Evolutionary conservation across 805 yeast genomes (phyloP).

Genomic region (Scheffersomyces coipomensis): DNA sequence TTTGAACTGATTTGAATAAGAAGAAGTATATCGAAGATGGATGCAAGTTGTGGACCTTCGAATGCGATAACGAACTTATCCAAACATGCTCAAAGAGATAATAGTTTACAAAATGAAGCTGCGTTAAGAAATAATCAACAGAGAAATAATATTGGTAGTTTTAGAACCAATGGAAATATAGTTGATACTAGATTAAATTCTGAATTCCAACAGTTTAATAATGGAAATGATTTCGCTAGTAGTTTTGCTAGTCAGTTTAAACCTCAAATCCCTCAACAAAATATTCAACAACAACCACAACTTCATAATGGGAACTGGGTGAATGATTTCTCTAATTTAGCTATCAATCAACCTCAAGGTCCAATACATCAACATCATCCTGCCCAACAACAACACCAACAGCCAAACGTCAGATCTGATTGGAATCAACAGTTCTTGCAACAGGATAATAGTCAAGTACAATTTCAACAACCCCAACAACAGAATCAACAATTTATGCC

Average conservation of each 20-base stretch:
- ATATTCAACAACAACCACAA: constrained; percentile 5
- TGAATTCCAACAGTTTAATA: constrained; percentile 36
- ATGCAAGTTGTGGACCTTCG: constrained; percentile 45
- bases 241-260: constrained; percentile 8
- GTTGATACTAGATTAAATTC: constrained; percentile 34
- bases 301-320: constrained; percentile 22
- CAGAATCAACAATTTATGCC: constrained; percentile 6
- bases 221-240: constrained; percentile 14
- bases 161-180: constrained; percentile 14
- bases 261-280: constrained; percentile 9
- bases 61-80: constrained; percentile 43
- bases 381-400: too few relatives aligned
- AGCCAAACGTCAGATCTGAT: background rate
- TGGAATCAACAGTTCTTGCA: constrained; percentile 11
- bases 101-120: constrained; percentile 36
- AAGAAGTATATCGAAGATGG: background rate
- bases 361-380: constrained; percentile 4
- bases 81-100: constrained; percentile 41
- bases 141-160: constrained; percentile 9
- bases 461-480: constrained; percentile 10
- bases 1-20: background rate
- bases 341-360: constrained; percentile 13
- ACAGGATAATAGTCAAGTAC: constrained; percentile 6
- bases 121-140: constrained; percentile 3
- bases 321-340: constrained; percentile 24